phyloP scores from a whole-genome alignment of 2,329 filamentous ascomycete species.

The Fusarium coffeatum region DNA sequence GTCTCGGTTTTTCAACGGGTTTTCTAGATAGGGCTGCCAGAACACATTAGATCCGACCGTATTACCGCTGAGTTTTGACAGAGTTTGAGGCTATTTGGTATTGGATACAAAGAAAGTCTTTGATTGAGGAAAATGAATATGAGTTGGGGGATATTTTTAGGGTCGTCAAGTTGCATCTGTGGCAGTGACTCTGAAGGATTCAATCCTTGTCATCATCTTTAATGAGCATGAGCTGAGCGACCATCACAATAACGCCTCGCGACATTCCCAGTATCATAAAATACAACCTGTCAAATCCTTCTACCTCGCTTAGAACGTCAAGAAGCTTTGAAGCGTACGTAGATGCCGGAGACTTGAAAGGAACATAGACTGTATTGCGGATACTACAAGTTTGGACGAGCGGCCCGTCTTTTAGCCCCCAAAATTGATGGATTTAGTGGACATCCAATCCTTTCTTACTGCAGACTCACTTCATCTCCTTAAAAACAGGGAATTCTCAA shows the following conservation, averaged over 20 bases:
- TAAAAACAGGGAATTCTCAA: background rate
- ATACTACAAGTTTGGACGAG: background rate
- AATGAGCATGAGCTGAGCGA: background rate
- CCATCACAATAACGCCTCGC: background rate
- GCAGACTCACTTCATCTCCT: background rate
- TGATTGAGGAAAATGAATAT: too few relatives aligned
- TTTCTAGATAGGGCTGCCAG: background rate
- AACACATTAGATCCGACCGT: background rate
- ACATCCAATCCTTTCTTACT: background rate
- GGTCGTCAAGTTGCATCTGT: background rate
- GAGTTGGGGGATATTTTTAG: too few relatives aligned
- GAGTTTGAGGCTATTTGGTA: too few relatives aligned
- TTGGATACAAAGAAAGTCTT: too few relatives aligned
- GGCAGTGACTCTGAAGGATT: conserved; percentile 1
- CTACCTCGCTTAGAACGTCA: background rate
- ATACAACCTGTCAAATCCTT: background rate
- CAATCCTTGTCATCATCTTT: background rate
- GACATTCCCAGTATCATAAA: background rate
- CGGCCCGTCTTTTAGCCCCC: background rate
- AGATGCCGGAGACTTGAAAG: background rate
- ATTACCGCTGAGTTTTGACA: background rate
- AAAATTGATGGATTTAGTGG: background rate
- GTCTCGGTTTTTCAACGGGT: background rate
- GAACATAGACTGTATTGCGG: background rate
- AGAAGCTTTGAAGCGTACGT: background rate